phyloP scores from a whole-genome alignment of 2,329 filamentous ascomycete species.

The Sporothrix phasma region DNA sequence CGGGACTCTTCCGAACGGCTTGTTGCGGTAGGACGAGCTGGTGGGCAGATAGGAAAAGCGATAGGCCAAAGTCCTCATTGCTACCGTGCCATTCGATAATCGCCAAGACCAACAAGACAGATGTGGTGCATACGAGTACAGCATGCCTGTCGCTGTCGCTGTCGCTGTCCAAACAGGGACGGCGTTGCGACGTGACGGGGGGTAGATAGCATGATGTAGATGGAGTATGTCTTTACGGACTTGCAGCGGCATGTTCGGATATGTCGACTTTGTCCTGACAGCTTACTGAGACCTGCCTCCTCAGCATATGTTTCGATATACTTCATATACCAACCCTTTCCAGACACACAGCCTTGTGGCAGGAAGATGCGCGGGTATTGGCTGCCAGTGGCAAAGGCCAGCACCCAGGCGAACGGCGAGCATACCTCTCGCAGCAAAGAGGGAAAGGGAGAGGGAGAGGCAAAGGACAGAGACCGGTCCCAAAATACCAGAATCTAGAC shows the following conservation, averaged over 20 bases:
- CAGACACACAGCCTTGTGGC: not conserved
- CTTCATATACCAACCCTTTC: too few relatives aligned
- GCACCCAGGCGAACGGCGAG: too few relatives aligned
- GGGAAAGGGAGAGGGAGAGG: too few relatives aligned
- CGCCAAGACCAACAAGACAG: not conserved
- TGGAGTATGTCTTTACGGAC: too few relatives aligned
- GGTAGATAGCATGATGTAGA: not conserved
- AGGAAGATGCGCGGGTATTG: not conserved
- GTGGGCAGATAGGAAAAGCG: not conserved
- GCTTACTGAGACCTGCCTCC: too few relatives aligned
- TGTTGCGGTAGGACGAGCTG: not conserved
- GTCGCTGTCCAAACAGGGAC: not conserved
- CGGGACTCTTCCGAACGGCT: not conserved
- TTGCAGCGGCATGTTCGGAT: not conserved
- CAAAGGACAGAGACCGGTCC: too few relatives aligned
- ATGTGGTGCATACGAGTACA: not conserved
- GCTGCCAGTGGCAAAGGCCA: not conserved
- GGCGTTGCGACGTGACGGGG: not conserved
- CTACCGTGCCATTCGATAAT: not conserved
- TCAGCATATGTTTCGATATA: too few relatives aligned
- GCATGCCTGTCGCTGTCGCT: not conserved
- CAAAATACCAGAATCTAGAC: not conserved
- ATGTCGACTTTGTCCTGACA: too few relatives aligned
- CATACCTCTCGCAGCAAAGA: too few relatives aligned
- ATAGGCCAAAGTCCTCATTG: not conserved